These are phyloP conservation scores for Quercus alba DNA, from an alignment of 306 rosid species.

Conservation along the genomic window DNA sequence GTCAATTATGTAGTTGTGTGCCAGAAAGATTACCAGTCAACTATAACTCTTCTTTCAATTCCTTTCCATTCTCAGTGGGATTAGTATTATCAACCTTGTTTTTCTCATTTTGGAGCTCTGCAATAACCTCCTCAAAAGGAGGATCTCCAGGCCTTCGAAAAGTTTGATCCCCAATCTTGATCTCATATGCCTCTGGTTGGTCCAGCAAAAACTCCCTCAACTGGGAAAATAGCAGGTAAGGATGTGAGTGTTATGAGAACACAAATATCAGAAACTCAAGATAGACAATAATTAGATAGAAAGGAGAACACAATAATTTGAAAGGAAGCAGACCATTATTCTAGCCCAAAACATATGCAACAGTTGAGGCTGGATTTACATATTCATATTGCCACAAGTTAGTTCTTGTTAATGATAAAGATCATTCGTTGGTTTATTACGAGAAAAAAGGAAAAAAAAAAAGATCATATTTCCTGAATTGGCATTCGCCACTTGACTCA, in stretches of 20 bases:
- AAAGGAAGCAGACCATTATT: neutral
- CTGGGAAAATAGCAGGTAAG: conserved; percentile 29
- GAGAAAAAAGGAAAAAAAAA: neutral
- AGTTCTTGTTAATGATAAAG: neutral
- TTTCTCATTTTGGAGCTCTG: conserved; percentile 44
- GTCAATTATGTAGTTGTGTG: neutral
- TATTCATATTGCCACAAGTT: neutral
- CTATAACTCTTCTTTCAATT: conserved; percentile 64
- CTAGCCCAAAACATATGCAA: neutral
- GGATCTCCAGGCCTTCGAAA: conserved; percentile 89
- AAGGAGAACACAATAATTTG: neutral
- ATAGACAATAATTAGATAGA: neutral
- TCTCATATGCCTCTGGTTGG: conserved; percentile 83
- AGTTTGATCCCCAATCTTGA: conserved; percentile 74
- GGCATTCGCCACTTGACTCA: too few relatives aligned
- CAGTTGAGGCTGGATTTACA: neutral
- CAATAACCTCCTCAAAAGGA: conserved; percentile 63
- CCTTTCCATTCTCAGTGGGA: conserved; percentile 22
- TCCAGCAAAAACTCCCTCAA: conserved; percentile 73
- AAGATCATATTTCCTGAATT: neutral
- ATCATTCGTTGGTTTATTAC: neutral
- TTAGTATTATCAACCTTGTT: conserved; percentile 25
- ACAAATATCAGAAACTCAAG: conserved; percentile 1
- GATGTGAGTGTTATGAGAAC: too few relatives aligned
- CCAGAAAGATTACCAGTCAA: conserved; percentile 8